phyloP scores from a whole-genome alignment of 805 yeast genomes.

The Ogataea pilisensis region DNA sequence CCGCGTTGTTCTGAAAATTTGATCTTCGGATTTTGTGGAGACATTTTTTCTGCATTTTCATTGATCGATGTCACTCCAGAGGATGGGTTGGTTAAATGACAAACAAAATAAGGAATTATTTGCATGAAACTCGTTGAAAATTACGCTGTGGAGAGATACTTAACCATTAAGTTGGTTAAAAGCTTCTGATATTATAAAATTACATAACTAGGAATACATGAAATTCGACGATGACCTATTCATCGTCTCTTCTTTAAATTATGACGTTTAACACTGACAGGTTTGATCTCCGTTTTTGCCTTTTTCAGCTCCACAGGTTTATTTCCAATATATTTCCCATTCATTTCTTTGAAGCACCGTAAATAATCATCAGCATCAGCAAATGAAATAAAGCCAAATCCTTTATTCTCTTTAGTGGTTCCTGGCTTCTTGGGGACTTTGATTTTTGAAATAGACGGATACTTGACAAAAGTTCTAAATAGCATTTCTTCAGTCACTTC shows the following conservation, averaged over 20 bases:
- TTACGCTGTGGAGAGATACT: no score
- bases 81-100: no score
- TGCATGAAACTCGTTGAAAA: no score
- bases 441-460: constrained; percentile 51
- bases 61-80: no score
- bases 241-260: constrained; percentile 1
- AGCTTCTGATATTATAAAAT: no score
- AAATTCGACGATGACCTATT: not conserved
- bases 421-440: constrained; percentile 52
- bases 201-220: no score
- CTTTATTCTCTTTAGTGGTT: constrained; percentile 46
- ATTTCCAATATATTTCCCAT: constrained; percentile 71
- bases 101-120: no score
- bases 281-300: constrained; percentile 46
- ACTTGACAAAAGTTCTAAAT: constrained; percentile 50
- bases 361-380: constrained; percentile 61
- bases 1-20: no score
- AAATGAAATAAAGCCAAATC: constrained; percentile 75
- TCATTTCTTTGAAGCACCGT: constrained; percentile 68
- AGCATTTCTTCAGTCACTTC: constrained; percentile 61
- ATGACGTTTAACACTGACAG: constrained; percentile 23
- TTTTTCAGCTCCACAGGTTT: constrained; percentile 67
- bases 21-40: no score
- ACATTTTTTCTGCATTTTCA: no score
- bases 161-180: no score